Evolutionary conservation across 306 rosid species (phyloP).

Genomic region (Rosa persica): DNA sequence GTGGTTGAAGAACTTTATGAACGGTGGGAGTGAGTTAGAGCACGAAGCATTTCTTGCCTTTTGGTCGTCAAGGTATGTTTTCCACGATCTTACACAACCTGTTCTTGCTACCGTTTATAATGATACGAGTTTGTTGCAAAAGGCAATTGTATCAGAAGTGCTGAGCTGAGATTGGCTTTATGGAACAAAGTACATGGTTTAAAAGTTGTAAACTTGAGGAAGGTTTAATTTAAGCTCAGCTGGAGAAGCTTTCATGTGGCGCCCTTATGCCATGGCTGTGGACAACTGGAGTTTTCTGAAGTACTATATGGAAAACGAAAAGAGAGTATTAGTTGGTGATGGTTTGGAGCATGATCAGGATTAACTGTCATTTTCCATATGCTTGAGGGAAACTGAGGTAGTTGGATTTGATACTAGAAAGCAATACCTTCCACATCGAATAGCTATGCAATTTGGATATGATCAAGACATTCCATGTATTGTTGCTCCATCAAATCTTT

Average conservation of each 20-base stretch:
- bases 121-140: slow-evolving; percentile 40
- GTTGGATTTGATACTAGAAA: too few species aligned
- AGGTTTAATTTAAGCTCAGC: slow-evolving; percentile 6
- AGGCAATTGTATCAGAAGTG: slow-evolving; percentile 1
- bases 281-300: slow-evolving; percentile 16
- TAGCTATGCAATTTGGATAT: too few species aligned
- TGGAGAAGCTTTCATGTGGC: slow-evolving; percentile 21
- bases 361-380: too few species aligned
- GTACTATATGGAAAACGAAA: slow-evolving; percentile 31
- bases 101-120: slow-evolving; percentile 50
- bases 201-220: not conserved
- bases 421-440: too few species aligned
- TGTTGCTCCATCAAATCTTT: too few species aligned
- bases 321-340: slow-evolving; percentile 13
- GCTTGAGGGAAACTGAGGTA: too few species aligned
- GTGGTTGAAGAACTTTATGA: slow-evolving; percentile 32
- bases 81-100: slow-evolving; percentile 40
- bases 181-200: slow-evolving; percentile 17
- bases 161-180: slow-evolving; percentile 23
- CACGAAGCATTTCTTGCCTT: too few species aligned
- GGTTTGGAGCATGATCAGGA: too few species aligned
- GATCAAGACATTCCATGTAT: too few species aligned
- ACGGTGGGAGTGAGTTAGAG: slow-evolving; percentile 40
- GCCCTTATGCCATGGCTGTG: slow-evolving; percentile 16
- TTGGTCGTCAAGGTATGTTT: slow-evolving; percentile 41